These are phyloP conservation scores for Scalesia atractyloides DNA, from an alignment of 129 eudicot species.

Conservation along the genomic window DNA sequence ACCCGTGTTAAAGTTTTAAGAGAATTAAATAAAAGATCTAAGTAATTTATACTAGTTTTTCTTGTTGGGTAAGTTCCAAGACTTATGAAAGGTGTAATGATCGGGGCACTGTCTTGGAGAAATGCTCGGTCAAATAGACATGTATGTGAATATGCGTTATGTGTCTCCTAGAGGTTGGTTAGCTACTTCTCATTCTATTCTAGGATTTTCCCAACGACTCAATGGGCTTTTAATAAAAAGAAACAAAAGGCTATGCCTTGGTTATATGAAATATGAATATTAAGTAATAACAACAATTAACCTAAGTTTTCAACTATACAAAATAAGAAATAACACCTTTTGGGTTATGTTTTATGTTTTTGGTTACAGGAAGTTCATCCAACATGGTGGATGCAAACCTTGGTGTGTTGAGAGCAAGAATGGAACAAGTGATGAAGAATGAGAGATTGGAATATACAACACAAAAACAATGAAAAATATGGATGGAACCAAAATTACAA, in stretches of 20 bases:
- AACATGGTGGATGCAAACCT: constrained; percentile 43
- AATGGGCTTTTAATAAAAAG: no score
- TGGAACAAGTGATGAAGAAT: constrained; percentile 36
- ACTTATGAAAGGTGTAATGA: neutral
- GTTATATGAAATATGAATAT: no score
- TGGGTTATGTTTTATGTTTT: neutral
- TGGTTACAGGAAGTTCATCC: constrained; percentile 26
- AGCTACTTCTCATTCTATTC: no score
- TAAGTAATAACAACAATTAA: no score
- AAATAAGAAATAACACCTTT: no score
- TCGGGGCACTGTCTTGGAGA: neutral
- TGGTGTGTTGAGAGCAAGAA: constrained; percentile 38
- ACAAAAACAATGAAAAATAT: constrained; percentile 11
- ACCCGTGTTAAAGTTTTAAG: neutral
- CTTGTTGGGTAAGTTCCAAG: neutral
- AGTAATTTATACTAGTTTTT: neutral
- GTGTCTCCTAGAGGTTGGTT: no score
- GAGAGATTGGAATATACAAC: constrained; percentile 23
- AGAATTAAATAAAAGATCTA: neutral
- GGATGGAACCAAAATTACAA: constrained; percentile 11
- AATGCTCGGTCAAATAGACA: no score
- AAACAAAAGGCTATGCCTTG: no score
- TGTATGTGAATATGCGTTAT: neutral
- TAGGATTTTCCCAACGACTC: no score
- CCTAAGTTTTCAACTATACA: no score